Conservation (phyloP, 2,329 filamentous ascomycete species). For the Xylariomycetidae sp. region DNA sequence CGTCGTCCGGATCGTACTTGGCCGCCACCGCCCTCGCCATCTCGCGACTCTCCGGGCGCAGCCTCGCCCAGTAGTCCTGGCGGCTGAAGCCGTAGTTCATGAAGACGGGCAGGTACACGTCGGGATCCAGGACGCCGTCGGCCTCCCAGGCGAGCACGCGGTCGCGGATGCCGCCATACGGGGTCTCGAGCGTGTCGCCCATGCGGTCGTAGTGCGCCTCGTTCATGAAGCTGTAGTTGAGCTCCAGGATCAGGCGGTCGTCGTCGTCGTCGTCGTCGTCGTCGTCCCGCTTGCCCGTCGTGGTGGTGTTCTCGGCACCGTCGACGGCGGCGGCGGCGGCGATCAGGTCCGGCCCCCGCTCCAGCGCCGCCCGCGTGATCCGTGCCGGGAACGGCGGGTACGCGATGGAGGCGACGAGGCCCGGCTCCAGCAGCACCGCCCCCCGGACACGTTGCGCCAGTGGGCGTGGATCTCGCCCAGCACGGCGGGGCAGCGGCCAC, state of each 20-base stretch:
- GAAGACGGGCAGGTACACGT: slow-evolving; percentile 34
- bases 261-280: slow-evolving; percentile 32
- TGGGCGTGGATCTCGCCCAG: slow-evolving; percentile 27
- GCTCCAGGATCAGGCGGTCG: slow-evolving; percentile 35
- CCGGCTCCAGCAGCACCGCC: slow-evolving; percentile 19
- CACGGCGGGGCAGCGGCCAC: slow-evolving; percentile 27
- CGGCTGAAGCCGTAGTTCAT: slow-evolving; percentile 37
- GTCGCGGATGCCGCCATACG: slow-evolving; percentile 29
- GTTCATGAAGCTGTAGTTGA: slow-evolving; percentile 34
- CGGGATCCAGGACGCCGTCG: slow-evolving; percentile 27
- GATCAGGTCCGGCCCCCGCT: slow-evolving; percentile 31
- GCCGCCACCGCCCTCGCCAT: slow-evolving; percentile 28
- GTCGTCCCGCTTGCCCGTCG: too few relatives aligned
- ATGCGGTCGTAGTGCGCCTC: slow-evolving; percentile 25
- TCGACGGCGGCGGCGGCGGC: slow-evolving; percentile 32
- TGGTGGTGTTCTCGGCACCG: too few relatives aligned
- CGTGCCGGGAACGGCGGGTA: slow-evolving; percentile 34
- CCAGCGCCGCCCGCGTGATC: slow-evolving; percentile 28
- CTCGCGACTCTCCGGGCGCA: slow-evolving; percentile 28
- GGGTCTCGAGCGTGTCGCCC: slow-evolving; percentile 26
- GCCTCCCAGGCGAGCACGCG: slow-evolving; percentile 25
- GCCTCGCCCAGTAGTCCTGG: slow-evolving; percentile 35
- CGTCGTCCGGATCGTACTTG: slow-evolving; percentile 30
- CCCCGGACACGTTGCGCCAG: slow-evolving; percentile 27
- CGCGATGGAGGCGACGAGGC: slow-evolving; percentile 28